Evolutionary conservation across 2,329 filamentous ascomycete species (phyloP).

Genomic region (Pyricularia grisea): DNA sequence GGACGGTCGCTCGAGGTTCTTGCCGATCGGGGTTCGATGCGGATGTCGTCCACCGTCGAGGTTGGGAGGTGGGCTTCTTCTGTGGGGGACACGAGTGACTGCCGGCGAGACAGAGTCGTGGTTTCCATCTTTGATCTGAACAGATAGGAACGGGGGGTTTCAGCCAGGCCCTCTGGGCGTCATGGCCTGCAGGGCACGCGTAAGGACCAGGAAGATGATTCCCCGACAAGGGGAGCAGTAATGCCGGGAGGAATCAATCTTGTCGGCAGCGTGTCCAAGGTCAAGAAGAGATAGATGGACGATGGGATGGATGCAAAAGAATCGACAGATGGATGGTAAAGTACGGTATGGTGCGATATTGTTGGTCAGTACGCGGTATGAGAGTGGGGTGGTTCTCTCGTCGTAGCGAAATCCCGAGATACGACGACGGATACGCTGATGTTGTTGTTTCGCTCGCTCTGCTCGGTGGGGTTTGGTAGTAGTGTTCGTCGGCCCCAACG

Average conservation of each 20-base stretch:
- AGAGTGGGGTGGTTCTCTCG: neutral
- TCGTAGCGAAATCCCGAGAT: neutral
- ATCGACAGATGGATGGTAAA: neutral
- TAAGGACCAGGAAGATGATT: neutral
- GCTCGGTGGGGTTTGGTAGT: neutral
- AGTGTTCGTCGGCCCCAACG: neutral
- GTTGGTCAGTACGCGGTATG: neutral
- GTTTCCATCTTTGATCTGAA: neutral
- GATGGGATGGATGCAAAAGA: neutral
- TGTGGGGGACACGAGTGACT: neutral
- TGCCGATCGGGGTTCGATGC: slow-evolving; percentile 18
- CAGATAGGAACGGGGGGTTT: neutral
- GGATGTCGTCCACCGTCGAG: slow-evolving; percentile 11
- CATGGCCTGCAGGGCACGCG: neutral
- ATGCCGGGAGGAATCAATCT: neutral
- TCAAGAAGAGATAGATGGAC: neutral
- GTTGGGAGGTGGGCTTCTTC: slow-evolving; percentile 13
- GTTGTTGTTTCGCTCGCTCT: neutral
- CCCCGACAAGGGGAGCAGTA: neutral
- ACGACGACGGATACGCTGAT: neutral
- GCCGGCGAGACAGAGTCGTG: neutral
- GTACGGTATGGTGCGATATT: neutral
- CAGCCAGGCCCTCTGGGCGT: neutral
- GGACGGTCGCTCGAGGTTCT: slow-evolving; percentile 13
- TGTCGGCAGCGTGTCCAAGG: neutral